Conservation (phyloP, 2,329 filamentous ascomycete genomes). For the Botrytis squamosa region DNA sequence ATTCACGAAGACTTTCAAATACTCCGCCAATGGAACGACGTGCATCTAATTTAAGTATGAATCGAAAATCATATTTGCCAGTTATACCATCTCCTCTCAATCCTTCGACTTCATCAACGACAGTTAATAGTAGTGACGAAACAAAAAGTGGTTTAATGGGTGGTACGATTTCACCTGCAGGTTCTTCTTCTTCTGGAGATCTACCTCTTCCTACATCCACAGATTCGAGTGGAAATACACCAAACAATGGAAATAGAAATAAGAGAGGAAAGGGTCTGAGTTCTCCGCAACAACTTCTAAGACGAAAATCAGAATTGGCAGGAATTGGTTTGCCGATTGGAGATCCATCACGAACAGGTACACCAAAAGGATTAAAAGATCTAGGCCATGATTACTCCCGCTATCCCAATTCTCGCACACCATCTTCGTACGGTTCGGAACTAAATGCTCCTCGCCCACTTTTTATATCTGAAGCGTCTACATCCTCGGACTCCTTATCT, state of each 20-base stretch:
- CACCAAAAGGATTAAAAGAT: slow-evolving; percentile 31
- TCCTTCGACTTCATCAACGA: slow-evolving; percentile 26
- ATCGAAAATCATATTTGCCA: slow-evolving; percentile 32
- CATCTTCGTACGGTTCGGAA: slow-evolving; percentile 5
- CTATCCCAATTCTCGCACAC: slow-evolving; percentile 30
- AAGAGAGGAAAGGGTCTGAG: slow-evolving; percentile 24
- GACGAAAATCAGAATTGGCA: slow-evolving; percentile 28
- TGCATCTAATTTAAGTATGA: slow-evolving; percentile 22
- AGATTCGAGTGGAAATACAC: slow-evolving; percentile 18
- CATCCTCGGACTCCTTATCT: slow-evolving; percentile 22
- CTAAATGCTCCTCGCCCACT: neutral
- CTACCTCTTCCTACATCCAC: slow-evolving; percentile 3
- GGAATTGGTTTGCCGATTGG: slow-evolving; percentile 18
- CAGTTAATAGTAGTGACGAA: slow-evolving; percentile 25
- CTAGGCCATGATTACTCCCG: slow-evolving; percentile 38
- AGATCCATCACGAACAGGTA: slow-evolving; percentile 16
- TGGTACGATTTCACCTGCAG: slow-evolving; percentile 20
- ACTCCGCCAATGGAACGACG: slow-evolving; percentile 17
- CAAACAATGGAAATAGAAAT: neutral
- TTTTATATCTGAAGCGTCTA: neutral
- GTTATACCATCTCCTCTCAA: slow-evolving; percentile 38
- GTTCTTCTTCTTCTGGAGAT: slow-evolving; percentile 30
- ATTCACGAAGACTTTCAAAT: slow-evolving; percentile 19
- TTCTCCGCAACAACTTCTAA: slow-evolving; percentile 27
- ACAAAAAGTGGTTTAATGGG: slow-evolving; percentile 13